A percentile compares a stretch with the other conserved stretches of the same genome.
phyloP scores from a whole-genome alignment of 129 eudicot genomes.

The Cynara cardunculus region DNA sequence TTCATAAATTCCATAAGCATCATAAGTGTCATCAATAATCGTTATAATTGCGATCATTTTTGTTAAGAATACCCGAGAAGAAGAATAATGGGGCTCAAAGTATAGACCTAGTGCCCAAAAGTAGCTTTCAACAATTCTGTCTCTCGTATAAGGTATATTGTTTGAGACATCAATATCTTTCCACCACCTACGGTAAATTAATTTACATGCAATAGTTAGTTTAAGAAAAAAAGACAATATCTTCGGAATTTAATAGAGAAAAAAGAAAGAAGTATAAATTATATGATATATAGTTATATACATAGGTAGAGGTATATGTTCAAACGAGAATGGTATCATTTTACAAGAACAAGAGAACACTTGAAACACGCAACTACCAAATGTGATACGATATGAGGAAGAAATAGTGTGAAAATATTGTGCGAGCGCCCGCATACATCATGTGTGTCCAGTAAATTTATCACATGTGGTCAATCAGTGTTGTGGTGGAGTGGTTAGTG shows the following conservation, averaged over 20 bases:
- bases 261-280: background rate
- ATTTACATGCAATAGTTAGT: too few relatives aligned
- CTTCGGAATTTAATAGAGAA: background rate
- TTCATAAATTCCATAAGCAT: background rate
- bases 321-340: too few relatives aligned
- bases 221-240: background rate
- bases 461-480: too few relatives aligned
- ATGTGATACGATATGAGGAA: too few relatives aligned
- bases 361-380: too few relatives aligned
- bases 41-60: background rate
- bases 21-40: slow-evolving; percentile 3
- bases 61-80: background rate
- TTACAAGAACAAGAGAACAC: too few relatives aligned
- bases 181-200: background rate
- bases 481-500: too few relatives aligned
- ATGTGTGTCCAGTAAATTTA: too few relatives aligned
- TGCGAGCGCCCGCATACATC: too few relatives aligned
- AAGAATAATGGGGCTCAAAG: background rate
- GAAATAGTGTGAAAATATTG: too few relatives aligned
- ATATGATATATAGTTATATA: too few relatives aligned
- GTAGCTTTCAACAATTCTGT: slow-evolving; percentile 1
- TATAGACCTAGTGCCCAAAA: background rate
- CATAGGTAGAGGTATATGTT: too few relatives aligned
- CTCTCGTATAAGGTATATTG: background rate
- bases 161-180: background rate